These are phyloP conservation scores for Pleurotus salmoneostramineus DNA, from an alignment of 768 basidiomycete genomes.

Conservation along the genomic window DNA sequence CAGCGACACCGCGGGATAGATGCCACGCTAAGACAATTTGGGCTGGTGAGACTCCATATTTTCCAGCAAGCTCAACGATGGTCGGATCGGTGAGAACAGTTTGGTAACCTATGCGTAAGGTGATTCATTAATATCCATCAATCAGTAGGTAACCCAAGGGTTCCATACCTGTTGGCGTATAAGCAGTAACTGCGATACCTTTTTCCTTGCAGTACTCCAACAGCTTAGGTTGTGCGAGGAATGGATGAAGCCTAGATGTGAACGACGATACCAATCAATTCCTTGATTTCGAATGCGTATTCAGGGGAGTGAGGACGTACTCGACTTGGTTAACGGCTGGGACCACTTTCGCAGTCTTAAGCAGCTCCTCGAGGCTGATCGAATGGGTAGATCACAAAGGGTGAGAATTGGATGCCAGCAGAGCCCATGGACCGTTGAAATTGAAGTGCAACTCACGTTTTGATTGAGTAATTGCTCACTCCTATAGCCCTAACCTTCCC, in stretches of 20 bases:
- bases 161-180: constrained; percentile 38
- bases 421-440: neutral
- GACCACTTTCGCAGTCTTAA: constrained; percentile 35
- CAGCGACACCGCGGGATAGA: constrained; percentile 35
- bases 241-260: constrained; percentile 39
- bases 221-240: constrained; percentile 44
- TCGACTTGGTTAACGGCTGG: constrained; percentile 49
- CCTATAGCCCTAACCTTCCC: constrained; percentile 50
- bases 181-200: constrained; percentile 47
- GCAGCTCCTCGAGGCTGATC: constrained; percentile 32
- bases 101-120: constrained; percentile 29
- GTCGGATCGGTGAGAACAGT: constrained; percentile 41
- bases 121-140: neutral
- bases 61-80: constrained; percentile 39
- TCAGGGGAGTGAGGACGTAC: constrained; percentile 17
- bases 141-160: neutral
- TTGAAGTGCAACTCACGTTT: constrained; percentile 34
- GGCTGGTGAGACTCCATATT: constrained; percentile 40
- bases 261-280: too few species aligned
- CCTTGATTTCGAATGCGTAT: too few species aligned
- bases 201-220: constrained; percentile 42
- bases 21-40: constrained; percentile 54
- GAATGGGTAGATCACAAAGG: neutral
- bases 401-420: neutral
- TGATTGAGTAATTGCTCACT: constrained; percentile 58